phyloP scores from a whole-genome alignment of 306 rosid genomes.

The Castanospermum australe region DNA sequence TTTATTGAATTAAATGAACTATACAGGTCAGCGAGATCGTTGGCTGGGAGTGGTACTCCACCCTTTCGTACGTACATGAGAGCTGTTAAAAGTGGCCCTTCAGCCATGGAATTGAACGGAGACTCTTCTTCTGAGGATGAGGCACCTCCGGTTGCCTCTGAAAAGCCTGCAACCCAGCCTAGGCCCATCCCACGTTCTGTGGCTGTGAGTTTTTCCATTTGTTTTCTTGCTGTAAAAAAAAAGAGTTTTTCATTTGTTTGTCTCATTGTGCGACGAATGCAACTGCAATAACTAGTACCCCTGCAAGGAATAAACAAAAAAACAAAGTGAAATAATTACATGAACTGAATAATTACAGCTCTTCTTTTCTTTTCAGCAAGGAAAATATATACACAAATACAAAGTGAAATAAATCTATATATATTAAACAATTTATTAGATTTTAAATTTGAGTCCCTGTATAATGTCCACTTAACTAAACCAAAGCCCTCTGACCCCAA shows the following conservation, averaged over 20 bases:
- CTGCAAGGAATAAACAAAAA: no score
- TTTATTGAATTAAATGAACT: neutral
- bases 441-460: no score
- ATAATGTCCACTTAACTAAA: no score
- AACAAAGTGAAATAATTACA: no score
- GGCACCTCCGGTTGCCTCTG: conserved; percentile 24
- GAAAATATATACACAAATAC: no score
- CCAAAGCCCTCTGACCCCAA: no score
- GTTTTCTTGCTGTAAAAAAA: no score
- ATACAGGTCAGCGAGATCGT: conserved; percentile 79
- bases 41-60: conserved; percentile 89
- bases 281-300: no score
- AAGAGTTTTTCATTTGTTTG: conserved; percentile 17
- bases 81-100: conserved; percentile 75
- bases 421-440: no score
- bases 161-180: conserved; percentile 37
- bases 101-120: conserved; percentile 47
- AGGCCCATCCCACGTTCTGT: conserved; percentile 62
- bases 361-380: no score
- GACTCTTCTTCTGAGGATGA: conserved; percentile 81
- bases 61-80: conserved; percentile 64
- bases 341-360: no score
- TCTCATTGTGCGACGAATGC: neutral
- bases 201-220: conserved; percentile 43
- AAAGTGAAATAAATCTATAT: no score